A percentile compares a stretch with the other conserved stretches of the same genome.
phyloP scores from a whole-genome alignment of 345 rosid genomes.

The Cardamine resedifolia region DNA sequence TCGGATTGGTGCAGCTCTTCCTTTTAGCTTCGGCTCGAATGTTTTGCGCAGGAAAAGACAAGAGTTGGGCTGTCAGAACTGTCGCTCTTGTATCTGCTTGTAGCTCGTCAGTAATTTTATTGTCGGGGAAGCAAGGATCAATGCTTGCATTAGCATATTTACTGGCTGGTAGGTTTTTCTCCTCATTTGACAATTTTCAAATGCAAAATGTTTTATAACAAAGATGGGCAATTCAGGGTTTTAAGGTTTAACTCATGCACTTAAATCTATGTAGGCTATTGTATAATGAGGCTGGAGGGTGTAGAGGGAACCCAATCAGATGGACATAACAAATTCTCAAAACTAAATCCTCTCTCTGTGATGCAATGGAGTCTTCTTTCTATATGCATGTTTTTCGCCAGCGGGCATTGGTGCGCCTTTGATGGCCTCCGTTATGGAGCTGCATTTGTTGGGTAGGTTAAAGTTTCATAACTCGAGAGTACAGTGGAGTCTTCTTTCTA shows the following conservation, averaged over 20 bases:
- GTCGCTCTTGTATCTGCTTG: constrained; percentile 64
- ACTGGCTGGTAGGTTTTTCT: constrained; percentile 56
- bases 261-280: constrained; percentile 60
- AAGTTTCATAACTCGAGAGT: background rate
- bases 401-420: constrained; percentile 99
- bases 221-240: background rate
- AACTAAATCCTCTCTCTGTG: constrained; percentile 59
- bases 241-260: constrained; percentile 16
- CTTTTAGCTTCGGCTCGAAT: constrained; percentile 44
- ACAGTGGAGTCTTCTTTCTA: background rate
- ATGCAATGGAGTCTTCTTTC: constrained; percentile 84
- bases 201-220: constrained; percentile 6
- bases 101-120: constrained; percentile 69
- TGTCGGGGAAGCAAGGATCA: constrained; percentile 88
- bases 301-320: constrained; percentile 39
- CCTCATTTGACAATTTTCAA: background rate
- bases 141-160: constrained; percentile 63
- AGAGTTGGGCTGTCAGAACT: constrained; percentile 43
- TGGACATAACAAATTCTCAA: constrained; percentile 31
- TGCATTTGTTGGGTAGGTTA: constrained; percentile 89
- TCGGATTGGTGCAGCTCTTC: constrained; percentile 59
- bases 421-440: constrained; percentile 96
- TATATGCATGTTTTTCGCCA: constrained; percentile 74
- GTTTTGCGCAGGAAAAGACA: constrained; percentile 32
- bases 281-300: constrained; percentile 66